phyloP scores from a whole-genome alignment of 768 basidiomycete species.

The Leccinum obscurum region DNA sequence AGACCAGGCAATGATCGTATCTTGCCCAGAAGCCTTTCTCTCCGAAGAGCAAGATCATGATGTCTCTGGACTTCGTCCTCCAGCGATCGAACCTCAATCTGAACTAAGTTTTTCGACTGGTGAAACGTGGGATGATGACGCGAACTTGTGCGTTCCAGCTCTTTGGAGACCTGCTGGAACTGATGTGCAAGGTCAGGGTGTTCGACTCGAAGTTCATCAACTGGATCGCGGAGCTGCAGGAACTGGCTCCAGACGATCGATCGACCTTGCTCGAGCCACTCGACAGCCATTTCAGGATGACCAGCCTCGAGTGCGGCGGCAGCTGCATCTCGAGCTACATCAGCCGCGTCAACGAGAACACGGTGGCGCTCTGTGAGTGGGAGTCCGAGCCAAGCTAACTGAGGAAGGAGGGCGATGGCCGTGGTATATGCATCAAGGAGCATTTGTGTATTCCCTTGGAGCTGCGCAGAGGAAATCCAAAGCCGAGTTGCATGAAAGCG shows the following conservation, averaged over 20 bases:
- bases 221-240: not conserved
- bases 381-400: not conserved
- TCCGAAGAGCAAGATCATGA: not conserved
- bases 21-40: not conserved
- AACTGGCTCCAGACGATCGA: not conserved
- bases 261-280: not conserved
- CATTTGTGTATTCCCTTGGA: not conserved
- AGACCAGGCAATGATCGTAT: not conserved
- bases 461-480: not conserved
- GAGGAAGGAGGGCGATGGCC: not conserved
- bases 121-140: too few species aligned
- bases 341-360: not conserved
- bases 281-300: not conserved
- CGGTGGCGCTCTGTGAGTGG: not conserved
- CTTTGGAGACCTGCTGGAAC: not conserved
- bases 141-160: not conserved
- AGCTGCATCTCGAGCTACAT: not conserved
- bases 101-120: not conserved
- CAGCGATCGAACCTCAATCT: not conserved
- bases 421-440: not conserved
- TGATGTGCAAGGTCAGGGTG: not conserved
- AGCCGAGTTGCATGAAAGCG: not conserved
- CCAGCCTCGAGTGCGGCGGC: not conserved
- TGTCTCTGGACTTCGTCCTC: not conserved
- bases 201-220: not conserved